These are phyloP conservation scores for Aspergillus terreus DNA, from an alignment of 2,329 filamentous ascomycete genomes.

Conservation along the genomic window DNA sequence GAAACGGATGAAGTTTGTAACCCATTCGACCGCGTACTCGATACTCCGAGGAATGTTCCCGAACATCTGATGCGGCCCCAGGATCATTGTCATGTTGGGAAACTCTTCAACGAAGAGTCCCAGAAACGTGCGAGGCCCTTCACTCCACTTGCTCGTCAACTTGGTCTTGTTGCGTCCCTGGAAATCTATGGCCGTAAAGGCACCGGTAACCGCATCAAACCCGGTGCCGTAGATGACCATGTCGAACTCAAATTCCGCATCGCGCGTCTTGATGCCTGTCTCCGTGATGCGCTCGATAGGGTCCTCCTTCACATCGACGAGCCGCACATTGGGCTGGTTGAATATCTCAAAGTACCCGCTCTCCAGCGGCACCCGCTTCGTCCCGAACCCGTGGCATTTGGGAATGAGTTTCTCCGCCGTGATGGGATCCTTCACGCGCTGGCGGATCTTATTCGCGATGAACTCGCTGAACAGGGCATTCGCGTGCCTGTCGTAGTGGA, in stretches of 20 bases:
- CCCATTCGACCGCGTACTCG: constrained; percentile 36
- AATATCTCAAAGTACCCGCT: constrained; percentile 51
- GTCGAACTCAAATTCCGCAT: constrained; percentile 39
- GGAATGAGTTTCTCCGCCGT: constrained; percentile 54
- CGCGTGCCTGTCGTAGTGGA: constrained; percentile 42
- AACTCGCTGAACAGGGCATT: constrained; percentile 55
- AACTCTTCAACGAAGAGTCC: constrained; percentile 43
- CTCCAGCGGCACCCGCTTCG: constrained; percentile 51
- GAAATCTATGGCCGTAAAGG: constrained; percentile 39
- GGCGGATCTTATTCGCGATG: constrained; percentile 52
- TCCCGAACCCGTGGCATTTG: constrained; percentile 51
- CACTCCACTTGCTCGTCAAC: constrained; percentile 31
- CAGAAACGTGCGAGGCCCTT: constrained; percentile 38
- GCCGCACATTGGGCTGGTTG: constrained; percentile 43
- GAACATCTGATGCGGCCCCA: constrained; percentile 51
- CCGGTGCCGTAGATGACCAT: constrained; percentile 45
- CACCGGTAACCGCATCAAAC: constrained; percentile 43
- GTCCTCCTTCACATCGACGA: constrained; percentile 16
- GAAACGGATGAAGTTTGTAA: constrained; percentile 31
- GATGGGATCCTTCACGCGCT: constrained; percentile 49
- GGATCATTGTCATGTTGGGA: constrained; percentile 52
- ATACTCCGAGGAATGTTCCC: constrained; percentile 31
- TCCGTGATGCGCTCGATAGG: constrained; percentile 9
- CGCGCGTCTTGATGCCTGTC: constrained; percentile 37
- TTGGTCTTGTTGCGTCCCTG: constrained; percentile 20